Evolutionary conservation across 371 early-diverging fungal genomes (phyloP), one percentile per base, ranked within the genome.

Genomic region (Dinochytrium kinnereticum): DNA sequence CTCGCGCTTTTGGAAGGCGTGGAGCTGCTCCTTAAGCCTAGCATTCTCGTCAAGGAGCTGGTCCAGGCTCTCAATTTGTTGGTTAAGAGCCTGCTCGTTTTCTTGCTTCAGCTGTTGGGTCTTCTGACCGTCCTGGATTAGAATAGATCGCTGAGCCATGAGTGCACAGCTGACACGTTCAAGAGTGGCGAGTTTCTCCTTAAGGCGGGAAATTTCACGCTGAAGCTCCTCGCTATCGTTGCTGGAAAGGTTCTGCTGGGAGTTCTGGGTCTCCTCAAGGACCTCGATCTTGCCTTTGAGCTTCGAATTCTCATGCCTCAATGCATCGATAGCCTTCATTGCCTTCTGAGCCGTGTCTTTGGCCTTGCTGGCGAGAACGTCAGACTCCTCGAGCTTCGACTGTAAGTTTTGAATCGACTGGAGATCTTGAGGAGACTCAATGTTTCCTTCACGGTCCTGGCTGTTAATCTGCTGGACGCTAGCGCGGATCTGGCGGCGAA

Each of bases 371-470:
- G 40, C 39, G 19, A 21, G 2, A 3, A 13, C 44, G 2, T 66
- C 66, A 17, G 38, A 5, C 44, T 37, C 40, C n/a, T 66, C 66
- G 26, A 24, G 30, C 38, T 37, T 37, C 24, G 44, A 7, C 66
- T 37, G 5, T 2, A 66, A 24, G 66, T 38, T 44, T 15, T 40
- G 38, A 44, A 37, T 66, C 13, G 49, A 38, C 28, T 66, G 24
- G 38, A 15, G 38, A 24, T 38, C 66, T 13, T 61, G 36, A 15
- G 38, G 3, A 2, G 66, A 10, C 30, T 70, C 77, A 53, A 68
- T 73, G 51, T 70, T 55, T 0, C 71, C 74, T 24, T 70, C 68
- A 15, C 70, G 64, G 68, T 66, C 64, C 13, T 7, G 5, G n/a
- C 7, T 26, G 37, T 28, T 13, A 5, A 36, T 34, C 55, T 31